A percentile compares a stretch with the other conserved stretches of the same genome.
Evolutionary conservation across 2,329 filamentous ascomycete genomes (phyloP).

Genomic region (Penicillium sp.): DNA sequence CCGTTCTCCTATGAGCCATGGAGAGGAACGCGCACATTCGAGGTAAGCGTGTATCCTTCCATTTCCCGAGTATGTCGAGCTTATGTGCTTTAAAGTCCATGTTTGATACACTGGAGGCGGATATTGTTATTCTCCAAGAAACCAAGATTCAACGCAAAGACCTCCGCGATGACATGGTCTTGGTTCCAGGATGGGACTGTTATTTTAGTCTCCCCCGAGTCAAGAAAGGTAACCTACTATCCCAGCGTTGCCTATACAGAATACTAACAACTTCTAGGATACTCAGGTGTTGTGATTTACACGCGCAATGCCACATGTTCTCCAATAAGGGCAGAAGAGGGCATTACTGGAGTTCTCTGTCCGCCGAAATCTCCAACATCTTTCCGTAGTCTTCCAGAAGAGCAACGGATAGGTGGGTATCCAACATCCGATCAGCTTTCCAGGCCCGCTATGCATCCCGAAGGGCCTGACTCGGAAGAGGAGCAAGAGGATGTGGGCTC

Average conservation of each 20-base stretch:
- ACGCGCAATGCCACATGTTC: conserved; percentile 82
- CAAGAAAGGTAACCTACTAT: conserved; percentile 69
- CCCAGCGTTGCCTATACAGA: neutral
- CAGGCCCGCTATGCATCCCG: neutral
- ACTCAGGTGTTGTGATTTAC: conserved; percentile 93
- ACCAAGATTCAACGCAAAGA: conserved; percentile 95
- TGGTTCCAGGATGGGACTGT: conserved; percentile 92
- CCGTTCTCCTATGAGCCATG: conserved; percentile 84
- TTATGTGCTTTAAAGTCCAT: conserved; percentile 60
- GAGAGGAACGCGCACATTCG: conserved; percentile 67
- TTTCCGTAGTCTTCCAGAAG: conserved; percentile 71
- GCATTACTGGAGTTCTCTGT: conserved; percentile 77
- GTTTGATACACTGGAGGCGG: conserved; percentile 89
- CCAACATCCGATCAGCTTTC: conserved; percentile 65
- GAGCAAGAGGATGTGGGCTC: neutral
- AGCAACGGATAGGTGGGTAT: conserved; percentile 85
- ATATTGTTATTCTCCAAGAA: conserved; percentile 94
- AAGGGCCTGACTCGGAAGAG: conserved; percentile 1
- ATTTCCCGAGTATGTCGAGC: neutral
- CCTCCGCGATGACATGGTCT: conserved; percentile 88
- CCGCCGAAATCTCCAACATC: conserved; percentile 67
- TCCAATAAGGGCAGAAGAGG: conserved; percentile 88
- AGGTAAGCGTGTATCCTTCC: conserved; percentile 47
- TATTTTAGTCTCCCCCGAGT: conserved; percentile 90
- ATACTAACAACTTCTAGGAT: conserved; percentile 57